phyloP scores from a whole-genome alignment of 257 asterid species.

The Paraleonurus japonicus region DNA sequence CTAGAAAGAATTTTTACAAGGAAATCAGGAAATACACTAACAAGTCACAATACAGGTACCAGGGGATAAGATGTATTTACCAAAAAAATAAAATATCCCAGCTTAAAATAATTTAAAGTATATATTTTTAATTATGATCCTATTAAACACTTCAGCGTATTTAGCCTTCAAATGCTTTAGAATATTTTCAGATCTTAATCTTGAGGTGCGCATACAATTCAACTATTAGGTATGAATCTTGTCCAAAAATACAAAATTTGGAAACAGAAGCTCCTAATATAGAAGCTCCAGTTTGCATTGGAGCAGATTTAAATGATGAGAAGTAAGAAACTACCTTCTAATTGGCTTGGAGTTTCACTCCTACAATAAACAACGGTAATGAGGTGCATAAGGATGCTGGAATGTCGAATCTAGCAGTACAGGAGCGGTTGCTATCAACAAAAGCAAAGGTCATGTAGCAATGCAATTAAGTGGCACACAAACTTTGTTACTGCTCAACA shows the following conservation, averaged over 20 bases:
- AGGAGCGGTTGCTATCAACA: neutral
- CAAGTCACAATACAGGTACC: neutral
- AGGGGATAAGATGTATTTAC: neutral
- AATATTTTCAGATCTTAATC: slow-evolving; percentile 4
- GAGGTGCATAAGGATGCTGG: slow-evolving; percentile 4
- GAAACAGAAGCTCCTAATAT: neutral
- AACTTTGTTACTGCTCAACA: slow-evolving; percentile 6
- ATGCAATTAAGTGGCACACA: neutral
- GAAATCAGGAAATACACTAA: neutral
- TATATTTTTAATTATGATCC: neutral
- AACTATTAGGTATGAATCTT: neutral
- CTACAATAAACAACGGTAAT: neutral
- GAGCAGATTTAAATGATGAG: neutral
- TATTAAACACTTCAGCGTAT: neutral
- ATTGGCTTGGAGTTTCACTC: slow-evolving; percentile 22
- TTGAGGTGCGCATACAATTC: slow-evolving; percentile 9
- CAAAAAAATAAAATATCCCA: neutral
- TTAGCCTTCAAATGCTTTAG: neutral
- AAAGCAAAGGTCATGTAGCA: neutral
- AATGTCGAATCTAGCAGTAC: neutral
- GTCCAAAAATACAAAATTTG: slow-evolving; percentile 23
- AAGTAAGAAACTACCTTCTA: slow-evolving; percentile 9
- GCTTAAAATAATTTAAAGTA: neutral
- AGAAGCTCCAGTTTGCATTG: slow-evolving; percentile 5
- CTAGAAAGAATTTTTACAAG: neutral